Conservation (phyloP, 768 basidiomycete genomes). For the Tylopilus vinaceipallidus region DNA sequence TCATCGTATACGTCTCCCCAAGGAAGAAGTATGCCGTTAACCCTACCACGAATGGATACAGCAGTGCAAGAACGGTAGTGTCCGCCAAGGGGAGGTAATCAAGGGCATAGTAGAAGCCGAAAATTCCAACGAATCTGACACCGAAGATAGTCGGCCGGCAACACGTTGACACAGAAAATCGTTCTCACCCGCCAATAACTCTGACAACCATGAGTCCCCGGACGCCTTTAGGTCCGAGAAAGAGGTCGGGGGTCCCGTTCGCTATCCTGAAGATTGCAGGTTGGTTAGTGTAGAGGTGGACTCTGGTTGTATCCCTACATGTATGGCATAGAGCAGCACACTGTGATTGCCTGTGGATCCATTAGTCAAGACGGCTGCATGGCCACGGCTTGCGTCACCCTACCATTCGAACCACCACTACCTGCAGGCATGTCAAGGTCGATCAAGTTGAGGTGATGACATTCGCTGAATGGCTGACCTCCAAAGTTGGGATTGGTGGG, state of each 20-base stretch:
- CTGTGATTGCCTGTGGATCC: conserved; percentile 45
- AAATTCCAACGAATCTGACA: conserved; percentile 69
- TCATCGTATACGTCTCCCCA: conserved; percentile 54
- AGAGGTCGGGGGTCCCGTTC: conserved; percentile 52
- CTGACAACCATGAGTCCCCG: conserved; percentile 55
- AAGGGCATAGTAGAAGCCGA: conserved; percentile 68
- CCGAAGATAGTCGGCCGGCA: not conserved
- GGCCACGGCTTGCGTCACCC: conserved; percentile 7
- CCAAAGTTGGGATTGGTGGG: too few relatives aligned
- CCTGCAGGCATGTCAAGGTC: conserved; percentile 34
- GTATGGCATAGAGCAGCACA: conserved; percentile 48
- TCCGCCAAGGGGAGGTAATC: conserved; percentile 78
- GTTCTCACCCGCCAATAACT: conserved; percentile 60
- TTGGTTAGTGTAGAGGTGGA: not conserved
- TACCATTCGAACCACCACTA: conserved; percentile 62
- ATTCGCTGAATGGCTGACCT: conserved; percentile 38
- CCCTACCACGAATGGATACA: conserved; percentile 64
- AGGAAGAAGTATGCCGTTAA: conserved; percentile 61
- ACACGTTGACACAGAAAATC: not conserved
- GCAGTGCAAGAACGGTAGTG: conserved; percentile 72
- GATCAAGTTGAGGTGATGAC: not conserved
- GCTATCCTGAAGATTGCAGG: conserved; percentile 30
- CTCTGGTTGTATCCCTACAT: conserved; percentile 36
- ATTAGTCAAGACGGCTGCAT: not conserved
- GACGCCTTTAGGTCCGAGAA: conserved; percentile 71